Conservation (phyloP, 371 early-diverging fungal species). For the Mucor piriformis region DNA sequence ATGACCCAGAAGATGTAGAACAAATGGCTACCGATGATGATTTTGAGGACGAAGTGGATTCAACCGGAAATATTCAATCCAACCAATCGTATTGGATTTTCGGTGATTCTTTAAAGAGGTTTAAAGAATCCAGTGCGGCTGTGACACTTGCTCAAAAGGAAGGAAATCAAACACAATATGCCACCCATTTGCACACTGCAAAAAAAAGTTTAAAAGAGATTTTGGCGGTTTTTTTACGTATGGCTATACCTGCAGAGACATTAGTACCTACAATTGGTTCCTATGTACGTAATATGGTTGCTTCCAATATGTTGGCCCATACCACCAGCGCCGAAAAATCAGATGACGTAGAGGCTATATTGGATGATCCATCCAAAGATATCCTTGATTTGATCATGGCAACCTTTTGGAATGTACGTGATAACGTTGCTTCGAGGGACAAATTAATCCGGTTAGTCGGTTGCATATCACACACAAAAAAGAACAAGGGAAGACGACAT, state of each 20-base stretch:
- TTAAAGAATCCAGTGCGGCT: slow-evolving; percentile 30
- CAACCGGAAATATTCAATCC: slow-evolving; percentile 22
- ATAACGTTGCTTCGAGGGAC: slow-evolving; percentile 18
- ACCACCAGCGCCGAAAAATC: not conserved
- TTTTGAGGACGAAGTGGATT: slow-evolving; percentile 11
- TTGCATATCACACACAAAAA: slow-evolving; percentile 24
- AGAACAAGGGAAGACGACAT: slow-evolving; percentile 24
- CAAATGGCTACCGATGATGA: slow-evolving; percentile 3
- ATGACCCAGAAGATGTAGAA: not conserved
- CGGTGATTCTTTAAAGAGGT: slow-evolving; percentile 44
- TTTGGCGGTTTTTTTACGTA: slow-evolving; percentile 38
- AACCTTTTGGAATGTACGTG: slow-evolving; percentile 28
- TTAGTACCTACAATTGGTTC: slow-evolving; percentile 31
- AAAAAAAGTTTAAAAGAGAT: slow-evolving; percentile 45
- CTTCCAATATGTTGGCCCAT: slow-evolving; percentile 10
- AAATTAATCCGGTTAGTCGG: slow-evolving; percentile 31
- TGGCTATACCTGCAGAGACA: slow-evolving; percentile 43
- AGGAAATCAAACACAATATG: slow-evolving; percentile 18
- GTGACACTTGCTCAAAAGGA: slow-evolving; percentile 3
- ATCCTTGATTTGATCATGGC: slow-evolving; percentile 33
- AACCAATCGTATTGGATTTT: slow-evolving; percentile 53
- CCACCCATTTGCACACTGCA: slow-evolving; percentile 21
- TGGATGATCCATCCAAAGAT: slow-evolving; percentile 27
- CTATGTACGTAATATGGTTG: slow-evolving; percentile 27
- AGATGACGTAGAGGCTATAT: slow-evolving; percentile 18